Evolutionary conservation across 345 rosid species (phyloP).

Genomic region (Eucalyptus cloeziana): DNA sequence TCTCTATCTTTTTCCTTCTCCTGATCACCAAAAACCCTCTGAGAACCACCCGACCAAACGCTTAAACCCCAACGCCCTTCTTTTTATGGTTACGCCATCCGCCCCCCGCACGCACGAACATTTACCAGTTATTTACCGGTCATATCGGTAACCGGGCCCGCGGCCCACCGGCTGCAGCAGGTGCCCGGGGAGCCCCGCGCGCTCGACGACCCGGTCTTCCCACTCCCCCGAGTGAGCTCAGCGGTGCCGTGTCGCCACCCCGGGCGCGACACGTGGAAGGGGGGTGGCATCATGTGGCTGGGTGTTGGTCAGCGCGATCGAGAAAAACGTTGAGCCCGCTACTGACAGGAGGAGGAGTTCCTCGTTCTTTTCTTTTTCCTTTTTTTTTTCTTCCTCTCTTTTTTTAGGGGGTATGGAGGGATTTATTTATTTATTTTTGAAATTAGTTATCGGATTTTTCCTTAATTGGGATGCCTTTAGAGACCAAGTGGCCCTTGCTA

Average conservation of each 20-base stretch:
- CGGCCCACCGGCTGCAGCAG: neutral
- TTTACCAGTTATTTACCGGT: neutral
- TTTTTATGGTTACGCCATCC: neutral
- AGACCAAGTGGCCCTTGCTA: neutral
- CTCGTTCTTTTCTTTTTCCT: neutral
- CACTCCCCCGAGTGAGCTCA: neutral
- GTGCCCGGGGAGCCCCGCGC: neutral
- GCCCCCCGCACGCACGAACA: neutral
- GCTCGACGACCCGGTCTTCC: neutral
- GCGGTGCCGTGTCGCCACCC: neutral
- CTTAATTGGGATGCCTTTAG: neutral
- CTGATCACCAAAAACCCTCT: neutral
- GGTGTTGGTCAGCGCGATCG: neutral
- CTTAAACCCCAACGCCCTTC: neutral
- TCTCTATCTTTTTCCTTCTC: neutral
- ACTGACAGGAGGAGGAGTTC: neutral
- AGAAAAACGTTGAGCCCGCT: neutral
- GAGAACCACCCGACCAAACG: neutral
- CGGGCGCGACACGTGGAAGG: neutral
- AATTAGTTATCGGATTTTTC: neutral
- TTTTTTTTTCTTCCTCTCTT: rapidly evolving
- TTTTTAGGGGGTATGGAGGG: neutral
- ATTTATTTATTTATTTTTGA: neutral
- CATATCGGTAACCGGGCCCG: neutral
- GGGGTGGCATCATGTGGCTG: neutral